Evolutionary conservation across 2,329 filamentous ascomycete genomes (phyloP).

Genomic region (Aspergillus versicolor): DNA sequence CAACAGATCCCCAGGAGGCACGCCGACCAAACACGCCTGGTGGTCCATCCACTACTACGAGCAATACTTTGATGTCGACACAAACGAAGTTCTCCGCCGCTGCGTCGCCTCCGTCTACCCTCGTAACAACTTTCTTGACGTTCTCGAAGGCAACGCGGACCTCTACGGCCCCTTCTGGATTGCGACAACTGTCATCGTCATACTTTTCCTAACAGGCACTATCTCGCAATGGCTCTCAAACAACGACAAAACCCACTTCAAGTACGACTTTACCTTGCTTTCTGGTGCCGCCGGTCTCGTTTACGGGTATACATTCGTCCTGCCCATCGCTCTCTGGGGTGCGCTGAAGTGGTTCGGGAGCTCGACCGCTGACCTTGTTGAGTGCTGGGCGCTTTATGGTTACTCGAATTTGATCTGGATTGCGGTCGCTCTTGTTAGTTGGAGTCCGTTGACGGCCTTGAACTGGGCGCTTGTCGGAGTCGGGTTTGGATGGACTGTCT

Average conservation of each 20-base stretch:
- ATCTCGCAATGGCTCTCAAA: constrained; percentile 85
- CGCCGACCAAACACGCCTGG: constrained; percentile 76
- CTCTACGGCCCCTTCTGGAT: constrained; percentile 99
- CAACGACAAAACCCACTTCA: constrained; percentile 68
- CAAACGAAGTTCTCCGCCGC: constrained; percentile 78
- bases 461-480: constrained; percentile 93
- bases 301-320: constrained; percentile 89
- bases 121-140: constrained; percentile 91
- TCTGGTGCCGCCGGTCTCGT: constrained; percentile 88
- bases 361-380: constrained; percentile 86
- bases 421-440: constrained; percentile 85
- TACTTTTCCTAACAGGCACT: constrained; percentile 90
- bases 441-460: constrained; percentile 79
- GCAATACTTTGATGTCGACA: constrained; percentile 99
- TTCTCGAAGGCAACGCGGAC: constrained; percentile 94
- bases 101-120: constrained; percentile 90
- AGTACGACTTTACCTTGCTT: constrained; percentile 86
- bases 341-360: constrained; percentile 93
- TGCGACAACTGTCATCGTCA: constrained; percentile 93
- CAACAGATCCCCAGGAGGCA: constrained; percentile 40
- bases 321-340: constrained; percentile 82
- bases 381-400: constrained; percentile 93
- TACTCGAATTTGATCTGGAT: constrained; percentile 98
- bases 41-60: constrained; percentile 94
- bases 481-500: constrained; percentile 77